These are phyloP conservation scores for Trichoderma erinaceum DNA, from an alignment of 495 filamentous ascomycete species.

Conservation along the genomic window DNA sequence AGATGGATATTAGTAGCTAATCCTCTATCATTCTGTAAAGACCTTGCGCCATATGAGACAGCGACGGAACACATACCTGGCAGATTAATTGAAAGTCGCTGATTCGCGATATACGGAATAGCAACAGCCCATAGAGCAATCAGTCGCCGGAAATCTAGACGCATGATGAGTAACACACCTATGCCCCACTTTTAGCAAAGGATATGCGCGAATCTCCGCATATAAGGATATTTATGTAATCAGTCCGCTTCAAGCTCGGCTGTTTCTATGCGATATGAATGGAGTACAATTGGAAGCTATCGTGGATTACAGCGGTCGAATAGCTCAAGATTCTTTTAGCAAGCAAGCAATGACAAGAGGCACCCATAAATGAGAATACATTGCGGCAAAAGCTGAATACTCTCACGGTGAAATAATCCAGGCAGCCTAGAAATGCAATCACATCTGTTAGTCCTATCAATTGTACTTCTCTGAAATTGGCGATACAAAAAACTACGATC, in stretches of 20 bases:
- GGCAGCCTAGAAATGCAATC: too few relatives aligned
- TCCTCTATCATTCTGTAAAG: not conserved
- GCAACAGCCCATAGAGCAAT: constrained; percentile 1
- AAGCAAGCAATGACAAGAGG: too few relatives aligned
- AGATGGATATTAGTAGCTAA: not conserved
- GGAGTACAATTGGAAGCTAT: too few relatives aligned
- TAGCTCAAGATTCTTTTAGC: too few relatives aligned
- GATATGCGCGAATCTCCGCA: not conserved
- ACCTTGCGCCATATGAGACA: not conserved
- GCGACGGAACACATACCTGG: not conserved
- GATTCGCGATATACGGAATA: not conserved
- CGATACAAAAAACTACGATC: too few relatives aligned
- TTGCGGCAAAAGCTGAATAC: too few relatives aligned
- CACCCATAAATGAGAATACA: too few relatives aligned
- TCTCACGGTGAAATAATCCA: too few relatives aligned
- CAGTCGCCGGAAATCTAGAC: not conserved
- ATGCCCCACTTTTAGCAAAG: not conserved
- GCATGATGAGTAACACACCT: not conserved
- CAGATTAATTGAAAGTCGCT: constrained; percentile 3
- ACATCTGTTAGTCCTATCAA: too few relatives aligned
- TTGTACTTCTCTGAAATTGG: too few relatives aligned
- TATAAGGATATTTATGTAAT: constrained; percentile 1
- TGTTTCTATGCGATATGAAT: too few relatives aligned
- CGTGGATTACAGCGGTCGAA: too few relatives aligned
- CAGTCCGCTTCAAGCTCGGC: not conserved